Evolutionary conservation across 192 early-diverging fungal genomes (phyloP).

Genomic region (Backusella morwellensis): DNA sequence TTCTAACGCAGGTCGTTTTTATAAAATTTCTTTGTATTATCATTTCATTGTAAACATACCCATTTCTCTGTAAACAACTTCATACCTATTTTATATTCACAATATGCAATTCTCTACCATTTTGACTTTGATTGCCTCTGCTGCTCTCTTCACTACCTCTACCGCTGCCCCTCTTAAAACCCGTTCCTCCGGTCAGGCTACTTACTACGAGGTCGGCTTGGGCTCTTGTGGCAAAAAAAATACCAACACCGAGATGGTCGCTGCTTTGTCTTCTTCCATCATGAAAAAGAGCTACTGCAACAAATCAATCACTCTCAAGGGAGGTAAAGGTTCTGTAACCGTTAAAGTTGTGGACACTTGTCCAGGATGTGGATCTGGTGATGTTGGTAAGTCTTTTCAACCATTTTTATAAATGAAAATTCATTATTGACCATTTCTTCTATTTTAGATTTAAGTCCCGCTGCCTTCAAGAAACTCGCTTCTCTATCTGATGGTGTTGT

Average conservation of each 20-base stretch:
- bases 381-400: constrained; percentile 17
- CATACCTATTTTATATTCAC: neutral
- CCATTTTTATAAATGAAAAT: no score
- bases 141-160: neutral
- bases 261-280: constrained; percentile 26
- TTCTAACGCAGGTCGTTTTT: neutral
- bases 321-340: constrained; percentile 28
- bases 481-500: constrained; percentile 16
- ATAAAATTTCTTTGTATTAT: neutral
- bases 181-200: constrained; percentile 19
- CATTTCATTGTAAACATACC: neutral
- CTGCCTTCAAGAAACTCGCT: constrained; percentile 25
- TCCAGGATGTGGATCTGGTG: constrained; percentile 35
- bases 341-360: constrained; percentile 46
- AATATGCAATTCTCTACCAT: constrained; percentile 5
- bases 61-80: neutral
- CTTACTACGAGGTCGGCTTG: constrained; percentile 27
- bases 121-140: neutral
- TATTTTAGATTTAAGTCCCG: constrained; percentile 16
- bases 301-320: constrained; percentile 26
- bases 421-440: no score
- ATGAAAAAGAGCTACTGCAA: constrained; percentile 35
- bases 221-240: constrained; percentile 31
- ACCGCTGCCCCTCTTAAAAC: neutral
- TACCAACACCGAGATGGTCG: constrained; percentile 19